These are phyloP conservation scores for Tolypocladium album DNA, from an alignment of 2,329 filamentous ascomycete genomes.

Conservation along the genomic window DNA sequence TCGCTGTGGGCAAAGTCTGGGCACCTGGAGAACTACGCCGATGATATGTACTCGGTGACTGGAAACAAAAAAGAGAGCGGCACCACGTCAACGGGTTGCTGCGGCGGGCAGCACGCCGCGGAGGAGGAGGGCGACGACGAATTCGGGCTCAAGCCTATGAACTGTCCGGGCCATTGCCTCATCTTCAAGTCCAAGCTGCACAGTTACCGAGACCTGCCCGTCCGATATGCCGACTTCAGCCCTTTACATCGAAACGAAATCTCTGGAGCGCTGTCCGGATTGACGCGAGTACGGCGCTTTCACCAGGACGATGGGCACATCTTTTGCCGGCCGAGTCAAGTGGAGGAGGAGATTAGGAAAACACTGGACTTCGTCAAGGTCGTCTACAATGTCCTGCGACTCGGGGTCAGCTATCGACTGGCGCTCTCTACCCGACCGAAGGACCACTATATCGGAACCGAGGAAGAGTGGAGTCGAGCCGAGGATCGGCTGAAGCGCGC, in stretches of 20 bases:
- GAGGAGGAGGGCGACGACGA: constrained; percentile 54
- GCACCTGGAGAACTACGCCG: constrained; percentile 80
- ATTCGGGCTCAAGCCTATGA: constrained; percentile 87
- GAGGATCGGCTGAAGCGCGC: constrained; percentile 28
- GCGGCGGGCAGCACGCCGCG: constrained; percentile 17
- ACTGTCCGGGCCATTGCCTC: constrained; percentile 81
- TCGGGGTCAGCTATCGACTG: constrained; percentile 60
- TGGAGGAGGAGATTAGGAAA: constrained; percentile 60
- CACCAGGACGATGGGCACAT: constrained; percentile 90
- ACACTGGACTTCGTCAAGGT: constrained; percentile 66
- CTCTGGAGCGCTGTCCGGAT: constrained; percentile 67
- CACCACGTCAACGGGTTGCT: constrained; percentile 10
- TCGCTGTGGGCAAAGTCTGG: constrained; percentile 78
- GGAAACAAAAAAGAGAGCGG: constrained; percentile 27
- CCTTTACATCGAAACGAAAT: constrained; percentile 80
- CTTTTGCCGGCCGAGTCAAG: constrained; percentile 71
- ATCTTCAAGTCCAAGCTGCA: constrained; percentile 65
- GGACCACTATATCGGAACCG: constrained; percentile 66
- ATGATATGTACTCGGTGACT: constrained; percentile 83
- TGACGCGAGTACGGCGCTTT: constrained; percentile 77
- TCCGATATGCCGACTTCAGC: constrained; percentile 81
- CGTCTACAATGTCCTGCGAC: constrained; percentile 57
- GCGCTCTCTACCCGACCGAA: constrained; percentile 69
- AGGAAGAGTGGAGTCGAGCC: constrained; percentile 49
- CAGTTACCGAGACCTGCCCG: constrained; percentile 70